Conservation (phyloP, 129 eudicot species). For the Pittosporum tobira region DNA sequence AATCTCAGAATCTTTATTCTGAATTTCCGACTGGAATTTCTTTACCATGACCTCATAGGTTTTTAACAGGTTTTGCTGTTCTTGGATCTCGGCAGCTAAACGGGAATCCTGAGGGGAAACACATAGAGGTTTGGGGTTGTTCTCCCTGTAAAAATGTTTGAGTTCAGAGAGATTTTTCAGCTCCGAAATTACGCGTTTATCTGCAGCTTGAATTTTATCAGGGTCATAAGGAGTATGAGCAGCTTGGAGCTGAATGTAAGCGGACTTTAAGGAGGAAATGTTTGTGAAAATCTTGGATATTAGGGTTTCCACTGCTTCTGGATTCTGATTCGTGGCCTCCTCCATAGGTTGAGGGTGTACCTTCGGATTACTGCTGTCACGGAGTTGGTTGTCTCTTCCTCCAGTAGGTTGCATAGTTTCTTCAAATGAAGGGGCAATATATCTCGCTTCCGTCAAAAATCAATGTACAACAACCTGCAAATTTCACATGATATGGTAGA, state of each 20-base stretch:
- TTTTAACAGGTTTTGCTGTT: slow-evolving; percentile 78
- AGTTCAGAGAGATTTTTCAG: slow-evolving; percentile 76
- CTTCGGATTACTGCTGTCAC: slow-evolving; percentile 84
- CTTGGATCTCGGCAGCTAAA: slow-evolving; percentile 92
- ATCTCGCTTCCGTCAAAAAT: slow-evolving; percentile 18
- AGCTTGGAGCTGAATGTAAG: slow-evolving; percentile 78
- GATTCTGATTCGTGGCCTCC: slow-evolving; percentile 70
- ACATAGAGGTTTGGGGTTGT: slow-evolving; percentile 74
- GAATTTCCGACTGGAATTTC: slow-evolving; percentile 89
- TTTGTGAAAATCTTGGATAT: slow-evolving; percentile 69
- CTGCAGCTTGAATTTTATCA: slow-evolving; percentile 91
- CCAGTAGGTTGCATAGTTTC: slow-evolving; percentile 92
- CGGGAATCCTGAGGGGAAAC: slow-evolving; percentile 87
- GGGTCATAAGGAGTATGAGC: slow-evolving; percentile 99
- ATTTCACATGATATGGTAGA: not conserved
- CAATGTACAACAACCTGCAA: slow-evolving; percentile 1
- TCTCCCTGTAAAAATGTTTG: slow-evolving; percentile 81
- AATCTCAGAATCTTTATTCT: slow-evolving; percentile 85
- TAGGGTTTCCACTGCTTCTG: slow-evolving; percentile 80
- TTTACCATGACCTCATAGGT: slow-evolving; percentile 95
- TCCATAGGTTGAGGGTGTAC: slow-evolving; percentile 99
- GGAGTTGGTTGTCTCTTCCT: slow-evolving; percentile 67
- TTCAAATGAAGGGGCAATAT: slow-evolving; percentile 21
- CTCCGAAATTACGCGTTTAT: slow-evolving; percentile 78
- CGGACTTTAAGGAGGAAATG: slow-evolving; percentile 76